Conservation (phyloP, 208 protist genomes). For the Balamuthia mandrillaris region DNA sequence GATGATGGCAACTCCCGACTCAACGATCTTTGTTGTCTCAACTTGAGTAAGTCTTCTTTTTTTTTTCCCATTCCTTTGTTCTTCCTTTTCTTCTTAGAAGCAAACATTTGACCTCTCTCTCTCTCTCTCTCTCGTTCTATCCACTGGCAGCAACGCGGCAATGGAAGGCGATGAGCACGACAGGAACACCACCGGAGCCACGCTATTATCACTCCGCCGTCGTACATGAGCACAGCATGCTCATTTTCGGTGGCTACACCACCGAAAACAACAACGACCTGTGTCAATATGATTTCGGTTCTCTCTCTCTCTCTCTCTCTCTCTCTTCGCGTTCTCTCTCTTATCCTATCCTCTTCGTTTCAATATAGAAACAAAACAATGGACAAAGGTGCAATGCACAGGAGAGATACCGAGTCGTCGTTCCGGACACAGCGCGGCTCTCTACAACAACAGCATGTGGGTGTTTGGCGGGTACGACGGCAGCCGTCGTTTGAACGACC, state of each 20-base stretch:
- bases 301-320: background rate
- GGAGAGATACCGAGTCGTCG: background rate
- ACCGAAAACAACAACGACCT: slow-evolving; percentile 20
- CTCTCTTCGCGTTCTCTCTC: too few relatives aligned
- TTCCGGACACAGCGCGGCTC: slow-evolving; percentile 12
- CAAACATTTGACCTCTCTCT: too few relatives aligned
- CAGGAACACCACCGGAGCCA: background rate
- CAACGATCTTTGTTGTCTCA: background rate
- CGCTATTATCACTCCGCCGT: slow-evolving; percentile 39
- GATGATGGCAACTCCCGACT: background rate
- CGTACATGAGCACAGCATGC: slow-evolving; percentile 33
- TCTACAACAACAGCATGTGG: slow-evolving; percentile 8
- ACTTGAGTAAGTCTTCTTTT: background rate
- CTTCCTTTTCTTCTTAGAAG: too few relatives aligned
- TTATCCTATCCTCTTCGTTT: background rate
- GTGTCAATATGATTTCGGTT: background rate
- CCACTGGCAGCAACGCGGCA: background rate
- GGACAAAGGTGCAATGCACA: background rate
- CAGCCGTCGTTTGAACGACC: background rate
- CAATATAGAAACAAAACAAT: slow-evolving; percentile 12
- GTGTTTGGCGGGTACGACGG: slow-evolving; percentile 57
- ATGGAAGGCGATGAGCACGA: background rate
- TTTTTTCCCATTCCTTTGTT: background rate
- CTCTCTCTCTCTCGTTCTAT: background rate
- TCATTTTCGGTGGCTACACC: slow-evolving; percentile 44